Base-by-base conservation (phyloP, 331 rosid genomes). In the Dryas integrifolia region DNA sequence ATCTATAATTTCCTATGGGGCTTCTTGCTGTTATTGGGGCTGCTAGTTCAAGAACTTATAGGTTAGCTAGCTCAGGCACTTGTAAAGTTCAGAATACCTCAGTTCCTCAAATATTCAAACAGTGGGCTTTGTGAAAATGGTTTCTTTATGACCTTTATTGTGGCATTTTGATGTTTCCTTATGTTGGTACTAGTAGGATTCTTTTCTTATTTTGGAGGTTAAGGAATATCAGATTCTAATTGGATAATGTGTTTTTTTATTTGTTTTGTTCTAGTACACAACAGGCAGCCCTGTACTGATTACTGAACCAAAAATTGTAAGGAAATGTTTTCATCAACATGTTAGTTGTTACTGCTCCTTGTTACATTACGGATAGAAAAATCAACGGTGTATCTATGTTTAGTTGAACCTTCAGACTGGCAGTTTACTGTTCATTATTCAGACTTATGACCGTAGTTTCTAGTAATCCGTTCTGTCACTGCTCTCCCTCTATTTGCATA, bases 51-150 rank as follows among this genome's bases (percentile, higher is more conserved):
- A 44, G 56, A 44, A 11, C 43, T 70, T 41, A 43, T 30, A 57
- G 75, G 66, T 56, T 70, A 70, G 44, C 66, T 57, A 57, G 75
- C 75, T 70, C 75, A 57, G 66, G 66, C 75, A 70, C 44, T 24
- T 70, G 66, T 70, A 45, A 70, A 57, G 66, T 45, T 57, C 66
- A 26, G 55, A 57, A 14, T 16, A 15, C 14, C 66, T 60, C 21
- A 39, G 46, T 35, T 38, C 5, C 9, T 1, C 16, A 3, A 70
- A 12, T 13, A 26, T 35, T 45, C 64, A 13, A 9, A 58, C 26
- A 46, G 11, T 46, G 75, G 57, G 75, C 65, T 71, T 57, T 30
- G 56, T 26, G 66, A 15, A 57, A 71, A 59, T 57, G 11, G 56
- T 44, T 58, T 35, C 56, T 12, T 13, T n/a, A 60, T 60, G 24